Percentiles rank a stretch among this genome's conserved stretches.
phyloP scores from a whole-genome alignment of 2,329 filamentous ascomycete species.

The Elsinoe fawcettii region DNA sequence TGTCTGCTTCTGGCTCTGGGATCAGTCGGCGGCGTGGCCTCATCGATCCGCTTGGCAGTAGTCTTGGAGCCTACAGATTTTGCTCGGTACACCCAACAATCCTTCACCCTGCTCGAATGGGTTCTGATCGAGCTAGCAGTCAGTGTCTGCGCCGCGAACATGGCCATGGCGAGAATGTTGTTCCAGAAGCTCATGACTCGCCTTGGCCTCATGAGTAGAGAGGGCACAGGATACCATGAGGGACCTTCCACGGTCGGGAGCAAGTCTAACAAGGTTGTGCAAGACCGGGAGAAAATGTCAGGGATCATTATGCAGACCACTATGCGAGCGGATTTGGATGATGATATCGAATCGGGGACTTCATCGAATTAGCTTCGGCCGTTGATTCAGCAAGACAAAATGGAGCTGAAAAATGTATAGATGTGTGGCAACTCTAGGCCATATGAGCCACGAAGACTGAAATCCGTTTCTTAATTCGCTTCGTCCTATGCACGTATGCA shows the following conservation, averaged over 20 bases:
- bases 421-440: too few relatives aligned
- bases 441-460: too few relatives aligned
- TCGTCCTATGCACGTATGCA: too few relatives aligned
- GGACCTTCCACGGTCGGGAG: neutral
- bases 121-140: constrained; percentile 29
- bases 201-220: neutral
- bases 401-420: too few relatives aligned
- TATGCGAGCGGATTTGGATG: neutral
- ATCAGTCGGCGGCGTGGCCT: constrained; percentile 2
- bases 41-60: neutral
- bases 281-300: neutral
- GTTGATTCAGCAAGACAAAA: neutral
- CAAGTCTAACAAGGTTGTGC: neutral
- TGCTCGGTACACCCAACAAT: constrained; percentile 23
- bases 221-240: neutral
- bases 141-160: constrained; percentile 28
- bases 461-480: too few relatives aligned
- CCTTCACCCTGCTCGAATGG: constrained; percentile 24
- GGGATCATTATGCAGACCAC: neutral
- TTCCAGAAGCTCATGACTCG: neutral
- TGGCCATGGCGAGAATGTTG: constrained; percentile 25
- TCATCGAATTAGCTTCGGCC: neutral
- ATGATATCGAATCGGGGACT: neutral
- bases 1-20: neutral
- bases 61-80: constrained; percentile 12